Conservation (phyloP, 805 yeast genomes). For the Candida germanica region DNA sequence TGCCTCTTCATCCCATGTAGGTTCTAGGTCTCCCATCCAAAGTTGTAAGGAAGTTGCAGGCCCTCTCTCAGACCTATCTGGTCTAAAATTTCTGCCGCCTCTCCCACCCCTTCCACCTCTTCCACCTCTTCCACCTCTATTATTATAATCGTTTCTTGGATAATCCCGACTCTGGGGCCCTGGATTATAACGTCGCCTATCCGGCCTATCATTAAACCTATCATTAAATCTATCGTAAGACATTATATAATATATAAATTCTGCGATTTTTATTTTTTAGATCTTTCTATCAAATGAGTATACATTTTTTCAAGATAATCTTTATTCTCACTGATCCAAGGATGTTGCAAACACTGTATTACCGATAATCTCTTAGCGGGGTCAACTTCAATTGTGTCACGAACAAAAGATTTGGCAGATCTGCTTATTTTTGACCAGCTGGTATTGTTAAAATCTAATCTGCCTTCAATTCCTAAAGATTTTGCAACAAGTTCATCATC, state of each 20-base stretch:
- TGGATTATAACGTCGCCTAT: neutral
- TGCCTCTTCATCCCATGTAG: constrained; percentile 72
- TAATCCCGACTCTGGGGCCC: neutral
- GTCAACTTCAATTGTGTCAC: neutral
- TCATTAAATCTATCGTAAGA: constrained; percentile 1
- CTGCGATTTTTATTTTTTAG: no score
- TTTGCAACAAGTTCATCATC: constrained; percentile 35
- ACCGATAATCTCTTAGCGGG: constrained; percentile 37
- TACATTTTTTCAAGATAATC: constrained; percentile 1
- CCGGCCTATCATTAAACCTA: constrained; percentile 3
- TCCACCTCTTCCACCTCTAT: constrained; percentile 1
- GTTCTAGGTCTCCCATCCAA: constrained; percentile 93
- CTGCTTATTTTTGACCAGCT: constrained; percentile 44
- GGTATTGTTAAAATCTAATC: constrained; percentile 30
- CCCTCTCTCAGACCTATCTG: constrained; percentile 2
- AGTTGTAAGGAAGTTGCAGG: constrained; percentile 36
- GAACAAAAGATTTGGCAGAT: constrained; percentile 37
- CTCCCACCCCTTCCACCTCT: constrained; percentile 3
- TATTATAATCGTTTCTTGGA: neutral
- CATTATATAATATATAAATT: constrained; percentile 1
- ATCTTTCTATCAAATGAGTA: no score
- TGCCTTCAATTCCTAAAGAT: constrained; percentile 33
- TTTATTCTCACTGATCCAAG: constrained; percentile 42
- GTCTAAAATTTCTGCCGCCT: neutral
- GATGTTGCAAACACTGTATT: constrained; percentile 37